Conservation (phyloP, 345 rosid genomes). For the Dipteronia dyeriana region DNA sequence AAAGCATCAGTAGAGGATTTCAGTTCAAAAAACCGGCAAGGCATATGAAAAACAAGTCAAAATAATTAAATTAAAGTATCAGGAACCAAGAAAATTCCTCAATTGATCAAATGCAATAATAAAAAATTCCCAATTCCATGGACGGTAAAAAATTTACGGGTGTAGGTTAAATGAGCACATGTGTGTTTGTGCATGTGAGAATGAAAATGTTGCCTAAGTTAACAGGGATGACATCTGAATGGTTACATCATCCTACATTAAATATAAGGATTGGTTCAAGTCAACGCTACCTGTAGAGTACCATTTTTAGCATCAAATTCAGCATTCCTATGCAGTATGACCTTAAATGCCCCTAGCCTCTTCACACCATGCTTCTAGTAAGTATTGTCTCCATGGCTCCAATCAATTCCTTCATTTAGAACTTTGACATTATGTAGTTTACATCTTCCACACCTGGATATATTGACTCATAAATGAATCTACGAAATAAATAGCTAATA, state of each 20-base stretch:
- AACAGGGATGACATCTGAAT: not conserved
- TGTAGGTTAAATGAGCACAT: not conserved
- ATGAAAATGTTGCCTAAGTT: not conserved
- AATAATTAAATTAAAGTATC: not conserved
- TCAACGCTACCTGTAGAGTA: slow-evolving; percentile 58
- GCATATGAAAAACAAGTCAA: not conserved
- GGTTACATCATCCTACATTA: not conserved
- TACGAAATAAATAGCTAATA: slow-evolving; percentile 3
- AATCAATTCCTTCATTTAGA: slow-evolving; percentile 74
- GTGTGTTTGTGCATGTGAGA: not conserved
- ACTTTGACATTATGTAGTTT: slow-evolving; percentile 71
- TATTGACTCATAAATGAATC: slow-evolving; percentile 14
- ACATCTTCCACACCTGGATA: slow-evolving; percentile 82
- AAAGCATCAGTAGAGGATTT: not conserved
- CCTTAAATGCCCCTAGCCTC: slow-evolving; percentile 62
- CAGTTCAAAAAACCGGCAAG: not conserved
- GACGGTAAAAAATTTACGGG: not conserved
- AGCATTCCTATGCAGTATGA: slow-evolving; percentile 83
- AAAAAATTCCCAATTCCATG: not conserved
- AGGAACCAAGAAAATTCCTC: slow-evolving; percentile 5
- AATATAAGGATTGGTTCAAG: not conserved
- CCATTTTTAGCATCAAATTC: slow-evolving; percentile 86
- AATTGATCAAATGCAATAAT: not conserved
- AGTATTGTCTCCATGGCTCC: slow-evolving; percentile 66
- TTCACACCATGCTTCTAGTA: slow-evolving; percentile 86